Evolutionary conservation across 1,284 basidiomycete genomes (phyloP).

Genomic region (Leccinum solheimii): DNA sequence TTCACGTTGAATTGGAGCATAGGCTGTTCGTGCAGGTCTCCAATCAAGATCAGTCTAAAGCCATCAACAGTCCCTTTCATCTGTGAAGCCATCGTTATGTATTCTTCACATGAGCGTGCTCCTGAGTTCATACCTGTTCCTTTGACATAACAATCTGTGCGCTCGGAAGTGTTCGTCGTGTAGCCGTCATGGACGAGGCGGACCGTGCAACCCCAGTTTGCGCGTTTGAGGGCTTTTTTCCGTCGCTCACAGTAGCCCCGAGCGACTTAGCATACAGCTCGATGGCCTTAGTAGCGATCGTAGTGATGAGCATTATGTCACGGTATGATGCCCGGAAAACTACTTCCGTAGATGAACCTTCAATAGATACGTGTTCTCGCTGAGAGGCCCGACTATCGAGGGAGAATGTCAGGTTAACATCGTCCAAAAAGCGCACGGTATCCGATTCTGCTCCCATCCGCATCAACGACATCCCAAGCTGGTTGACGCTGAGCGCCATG

Average conservation of each 20-base stretch:
- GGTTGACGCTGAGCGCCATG: constrained; percentile 78
- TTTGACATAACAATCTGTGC: constrained; percentile 73
- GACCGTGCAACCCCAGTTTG: constrained; percentile 6
- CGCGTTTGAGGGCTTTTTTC: constrained; percentile 10
- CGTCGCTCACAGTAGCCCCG: constrained; percentile 5
- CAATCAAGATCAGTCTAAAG: constrained; percentile 91
- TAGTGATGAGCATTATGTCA: constrained; percentile 88
- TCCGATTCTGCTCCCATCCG: constrained; percentile 87
- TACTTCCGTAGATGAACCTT: constrained; percentile 80
- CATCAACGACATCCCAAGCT: constrained; percentile 92
- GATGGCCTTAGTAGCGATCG: constrained; percentile 88
- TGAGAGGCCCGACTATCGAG: constrained; percentile 81
- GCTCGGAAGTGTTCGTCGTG: constrained; percentile 45
- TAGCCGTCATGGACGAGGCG: constrained; percentile 12
- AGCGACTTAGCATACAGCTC: constrained; percentile 50
- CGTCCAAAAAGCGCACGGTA: constrained; percentile 89
- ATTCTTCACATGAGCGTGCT: background rate
- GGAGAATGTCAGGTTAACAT: constrained; percentile 87
- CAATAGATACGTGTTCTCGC: constrained; percentile 80
- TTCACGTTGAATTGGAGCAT: constrained; percentile 88
- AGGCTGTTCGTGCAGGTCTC: constrained; percentile 94
- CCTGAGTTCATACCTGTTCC: constrained; percentile 60
- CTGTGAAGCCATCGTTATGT: constrained; percentile 39
- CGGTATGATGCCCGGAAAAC: constrained; percentile 91
- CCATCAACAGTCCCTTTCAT: constrained; percentile 86